Percentiles rank a stretch among this genome's conserved stretches.
Evolutionary conservation across 2,329 filamentous ascomycete genomes (phyloP).

Genomic region (Aphanocladium album): DNA sequence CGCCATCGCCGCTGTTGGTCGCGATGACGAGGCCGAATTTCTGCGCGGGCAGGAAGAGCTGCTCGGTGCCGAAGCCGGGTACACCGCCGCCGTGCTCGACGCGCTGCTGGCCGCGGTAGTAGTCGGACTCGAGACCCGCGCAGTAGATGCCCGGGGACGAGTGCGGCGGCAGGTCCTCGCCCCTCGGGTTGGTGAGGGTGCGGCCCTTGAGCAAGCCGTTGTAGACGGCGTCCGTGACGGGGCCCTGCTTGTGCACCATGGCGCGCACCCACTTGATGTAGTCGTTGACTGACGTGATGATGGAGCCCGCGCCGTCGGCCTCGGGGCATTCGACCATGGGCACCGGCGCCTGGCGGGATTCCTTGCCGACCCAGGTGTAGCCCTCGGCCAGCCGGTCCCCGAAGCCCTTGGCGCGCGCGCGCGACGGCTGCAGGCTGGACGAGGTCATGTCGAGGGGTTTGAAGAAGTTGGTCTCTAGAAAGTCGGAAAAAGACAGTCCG

Average conservation of each 20-base stretch:
- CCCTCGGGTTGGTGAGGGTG: slow-evolving; percentile 15
- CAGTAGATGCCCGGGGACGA: slow-evolving; percentile 17
- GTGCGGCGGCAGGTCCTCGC: slow-evolving; percentile 8
- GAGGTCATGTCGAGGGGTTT: slow-evolving; percentile 22
- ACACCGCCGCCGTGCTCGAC: slow-evolving; percentile 23
- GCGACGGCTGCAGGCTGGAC: slow-evolving; percentile 20
- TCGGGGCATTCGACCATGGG: slow-evolving; percentile 19
- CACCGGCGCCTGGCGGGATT: slow-evolving; percentile 8
- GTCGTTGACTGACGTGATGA: slow-evolving; percentile 25
- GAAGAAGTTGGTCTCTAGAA: slow-evolving; percentile 21
- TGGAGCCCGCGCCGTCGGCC: slow-evolving; percentile 25
- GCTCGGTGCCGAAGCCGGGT: slow-evolving; percentile 21
- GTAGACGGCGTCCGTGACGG: slow-evolving; percentile 21
- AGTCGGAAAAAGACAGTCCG: slow-evolving; percentile 18
- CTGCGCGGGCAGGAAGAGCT: slow-evolving; percentile 23
- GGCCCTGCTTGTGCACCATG: slow-evolving; percentile 20
- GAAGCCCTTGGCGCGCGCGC: slow-evolving; percentile 17
- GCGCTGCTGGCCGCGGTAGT: slow-evolving; percentile 19
- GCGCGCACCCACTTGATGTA: slow-evolving; percentile 26
- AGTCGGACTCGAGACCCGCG: slow-evolving; percentile 20
- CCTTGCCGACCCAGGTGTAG: slow-evolving; percentile 17
- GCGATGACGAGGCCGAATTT: slow-evolving; percentile 23
- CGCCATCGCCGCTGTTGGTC: slow-evolving; percentile 20
- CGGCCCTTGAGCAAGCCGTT: slow-evolving; percentile 19
- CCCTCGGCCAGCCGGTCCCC: slow-evolving; percentile 18